A percentile compares a stretch with the other conserved stretches of the same genome.
Conservation (phyloP, 2,329 filamentous ascomycete species). For the Xylariaceae sp. region DNA sequence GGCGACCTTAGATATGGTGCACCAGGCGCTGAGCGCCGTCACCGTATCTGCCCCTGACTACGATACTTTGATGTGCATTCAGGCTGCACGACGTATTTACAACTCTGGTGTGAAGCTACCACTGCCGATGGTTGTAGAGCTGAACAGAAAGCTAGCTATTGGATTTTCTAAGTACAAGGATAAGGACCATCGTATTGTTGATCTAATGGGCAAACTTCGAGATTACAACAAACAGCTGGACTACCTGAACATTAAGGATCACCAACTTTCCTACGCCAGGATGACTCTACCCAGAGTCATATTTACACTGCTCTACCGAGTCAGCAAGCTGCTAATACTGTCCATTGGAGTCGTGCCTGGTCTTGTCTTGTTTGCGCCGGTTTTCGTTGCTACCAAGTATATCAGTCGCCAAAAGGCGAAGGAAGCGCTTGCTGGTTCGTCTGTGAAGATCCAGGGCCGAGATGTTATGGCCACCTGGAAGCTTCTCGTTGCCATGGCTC, state of each 20-base stretch:
- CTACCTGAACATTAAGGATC: conserved; percentile 82
- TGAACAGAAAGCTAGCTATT: conserved; percentile 84
- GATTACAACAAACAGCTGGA: conserved; percentile 84
- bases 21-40: conserved; percentile 77
- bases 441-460: conserved; percentile 80
- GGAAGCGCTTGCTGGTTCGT: conserved; percentile 77
- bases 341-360: conserved; percentile 80
- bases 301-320: conserved; percentile 70
- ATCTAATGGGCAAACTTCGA: conserved; percentile 68
- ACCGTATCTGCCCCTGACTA: conserved; percentile 92
- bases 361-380: conserved; percentile 77
- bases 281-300: conserved; percentile 74
- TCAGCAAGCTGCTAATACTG: conserved; percentile 71
- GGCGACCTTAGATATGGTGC: conserved; percentile 77
- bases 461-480: conserved; percentile 96
- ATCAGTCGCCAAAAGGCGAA: conserved; percentile 78
- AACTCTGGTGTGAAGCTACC: conserved; percentile 92
- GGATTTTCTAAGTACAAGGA: conserved; percentile 87
- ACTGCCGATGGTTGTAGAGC: conserved; percentile 84
- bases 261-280: conserved; percentile 88
- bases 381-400: conserved; percentile 77
- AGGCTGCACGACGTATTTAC: conserved; percentile 88
- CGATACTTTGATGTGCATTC: conserved; percentile 93
- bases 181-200: conserved; percentile 72
- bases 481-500: conserved; percentile 76